phyloP scores from a whole-genome alignment of 495 filamentous ascomycete species.

The Bacidia rubella region DNA sequence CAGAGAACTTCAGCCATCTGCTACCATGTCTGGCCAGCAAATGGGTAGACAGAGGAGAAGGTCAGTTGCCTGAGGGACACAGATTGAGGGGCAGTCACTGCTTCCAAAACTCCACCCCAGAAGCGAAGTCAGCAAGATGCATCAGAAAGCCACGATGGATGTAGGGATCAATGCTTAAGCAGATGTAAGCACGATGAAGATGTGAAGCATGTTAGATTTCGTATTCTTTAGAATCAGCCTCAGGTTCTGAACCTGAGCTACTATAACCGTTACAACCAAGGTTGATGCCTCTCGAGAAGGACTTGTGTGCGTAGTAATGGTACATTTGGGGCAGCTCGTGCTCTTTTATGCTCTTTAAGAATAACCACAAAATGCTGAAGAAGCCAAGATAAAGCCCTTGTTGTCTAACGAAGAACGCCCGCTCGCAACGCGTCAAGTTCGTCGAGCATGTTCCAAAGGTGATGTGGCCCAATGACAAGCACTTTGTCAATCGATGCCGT shows the following conservation, averaged over 20 bases:
- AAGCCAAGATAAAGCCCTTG: neutral
- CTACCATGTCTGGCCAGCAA: too few relatives aligned
- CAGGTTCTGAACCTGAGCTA: neutral
- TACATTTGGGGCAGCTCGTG: neutral
- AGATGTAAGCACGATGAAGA: conserved; percentile 51
- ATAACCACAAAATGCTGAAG: neutral
- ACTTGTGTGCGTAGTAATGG: neutral
- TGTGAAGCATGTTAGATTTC: conserved; percentile 33
- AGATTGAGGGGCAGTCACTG: too few relatives aligned
- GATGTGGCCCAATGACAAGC: neutral
- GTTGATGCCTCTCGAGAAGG: neutral
- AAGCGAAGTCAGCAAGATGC: too few relatives aligned
- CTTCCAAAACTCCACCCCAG: too few relatives aligned
- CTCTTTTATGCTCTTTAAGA: neutral
- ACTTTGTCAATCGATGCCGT: neutral
- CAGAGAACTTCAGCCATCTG: too few relatives aligned
- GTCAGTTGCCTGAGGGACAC: too few relatives aligned
- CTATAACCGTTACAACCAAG: neutral
- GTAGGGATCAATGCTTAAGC: too few relatives aligned
- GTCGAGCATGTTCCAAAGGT: neutral
- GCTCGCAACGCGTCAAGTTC: neutral
- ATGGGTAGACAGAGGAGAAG: too few relatives aligned
- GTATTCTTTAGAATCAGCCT: neutral
- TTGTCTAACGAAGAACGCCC: neutral
- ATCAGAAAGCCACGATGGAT: too few relatives aligned